phyloP scores from a whole-genome alignment of 352 stramenopile species.

The Pythium periplocum region DNA sequence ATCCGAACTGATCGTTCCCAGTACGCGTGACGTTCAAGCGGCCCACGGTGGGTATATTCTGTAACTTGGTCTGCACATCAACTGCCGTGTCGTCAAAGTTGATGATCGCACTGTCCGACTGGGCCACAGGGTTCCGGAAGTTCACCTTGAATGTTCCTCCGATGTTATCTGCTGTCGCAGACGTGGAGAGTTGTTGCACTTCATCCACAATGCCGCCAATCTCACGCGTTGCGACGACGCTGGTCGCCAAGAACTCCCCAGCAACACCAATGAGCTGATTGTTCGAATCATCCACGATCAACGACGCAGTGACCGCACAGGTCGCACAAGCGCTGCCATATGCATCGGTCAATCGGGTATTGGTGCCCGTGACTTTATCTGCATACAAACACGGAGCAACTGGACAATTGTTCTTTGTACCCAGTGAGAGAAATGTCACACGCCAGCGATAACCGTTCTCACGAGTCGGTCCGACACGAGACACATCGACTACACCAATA shows the following conservation, averaged over 20 bases:
- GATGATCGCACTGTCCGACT: constrained; percentile 39
- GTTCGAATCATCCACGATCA: constrained; percentile 33
- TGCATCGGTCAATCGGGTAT: constrained; percentile 31
- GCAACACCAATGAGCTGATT: constrained; percentile 26
- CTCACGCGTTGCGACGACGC: constrained; percentile 43
- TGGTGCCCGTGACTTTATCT: constrained; percentile 39
- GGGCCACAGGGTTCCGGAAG: constrained; percentile 44
- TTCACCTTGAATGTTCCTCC: constrained; percentile 55
- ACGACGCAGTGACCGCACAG: constrained; percentile 34
- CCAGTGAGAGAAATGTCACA: constrained; percentile 67
- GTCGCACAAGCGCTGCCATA: constrained; percentile 34
- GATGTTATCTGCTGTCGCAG: constrained; percentile 33
- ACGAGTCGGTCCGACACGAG: constrained; percentile 45
- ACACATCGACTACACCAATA: constrained; percentile 48
- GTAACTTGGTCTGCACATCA: constrained; percentile 71
- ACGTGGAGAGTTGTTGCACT: constrained; percentile 52
- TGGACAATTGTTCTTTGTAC: constrained; percentile 38
- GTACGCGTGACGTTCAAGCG: constrained; percentile 51
- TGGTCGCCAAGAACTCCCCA: constrained; percentile 33
- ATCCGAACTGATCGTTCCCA: constrained; percentile 37
- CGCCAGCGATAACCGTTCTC: constrained; percentile 60
- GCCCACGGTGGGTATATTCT: constrained; percentile 57
- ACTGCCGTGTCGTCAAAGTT: constrained; percentile 64
- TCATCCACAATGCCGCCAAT: constrained; percentile 55
- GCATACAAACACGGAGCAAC: constrained; percentile 50